phyloP scores from a whole-genome alignment of 192 early-diverging fungal genomes.

The Coemansia javaensis region DNA sequence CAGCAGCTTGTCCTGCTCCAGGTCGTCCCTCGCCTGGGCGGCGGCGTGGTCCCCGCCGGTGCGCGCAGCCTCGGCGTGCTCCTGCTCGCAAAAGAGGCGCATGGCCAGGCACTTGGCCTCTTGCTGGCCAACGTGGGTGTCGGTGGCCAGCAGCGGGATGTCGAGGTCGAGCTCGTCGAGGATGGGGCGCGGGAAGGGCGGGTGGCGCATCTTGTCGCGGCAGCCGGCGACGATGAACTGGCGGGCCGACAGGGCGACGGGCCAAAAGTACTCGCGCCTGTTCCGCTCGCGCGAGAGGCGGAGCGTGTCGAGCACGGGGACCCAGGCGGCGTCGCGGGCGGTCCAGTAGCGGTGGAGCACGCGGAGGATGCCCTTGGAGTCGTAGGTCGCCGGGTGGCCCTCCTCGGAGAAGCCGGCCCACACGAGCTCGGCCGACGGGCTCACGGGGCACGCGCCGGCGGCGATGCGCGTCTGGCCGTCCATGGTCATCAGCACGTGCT shows the following conservation, averaged over 20 bases:
- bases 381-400: constrained; percentile 69
- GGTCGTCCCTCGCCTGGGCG: constrained; percentile 39
- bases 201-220: constrained; percentile 47
- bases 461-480: constrained; percentile 27
- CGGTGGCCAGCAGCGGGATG: constrained; percentile 62
- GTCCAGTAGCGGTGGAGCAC: constrained; percentile 63
- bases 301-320: constrained; percentile 72
- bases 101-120: constrained; percentile 53
- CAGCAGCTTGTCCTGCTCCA: constrained; percentile 76
- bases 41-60: constrained; percentile 17
- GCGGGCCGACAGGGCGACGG: constrained; percentile 69
- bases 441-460: constrained; percentile 58
- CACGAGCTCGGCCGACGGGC: constrained; percentile 54
- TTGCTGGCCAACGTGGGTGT: constrained; percentile 39
- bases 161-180: constrained; percentile 59
- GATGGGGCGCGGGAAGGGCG: constrained; percentile 68
- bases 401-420: constrained; percentile 88
- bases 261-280: constrained; percentile 72
- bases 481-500: constrained; percentile 35
- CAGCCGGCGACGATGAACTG: constrained; percentile 70
- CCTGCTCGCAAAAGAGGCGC: constrained; percentile 55
- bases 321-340: constrained; percentile 61
- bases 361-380: constrained; percentile 72
- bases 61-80: constrained; percentile 54
- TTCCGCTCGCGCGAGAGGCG: constrained; percentile 23